Evolutionary conservation across 2,329 filamentous ascomycete genomes (phyloP).

Genomic region (Colletotrichum melonis): DNA sequence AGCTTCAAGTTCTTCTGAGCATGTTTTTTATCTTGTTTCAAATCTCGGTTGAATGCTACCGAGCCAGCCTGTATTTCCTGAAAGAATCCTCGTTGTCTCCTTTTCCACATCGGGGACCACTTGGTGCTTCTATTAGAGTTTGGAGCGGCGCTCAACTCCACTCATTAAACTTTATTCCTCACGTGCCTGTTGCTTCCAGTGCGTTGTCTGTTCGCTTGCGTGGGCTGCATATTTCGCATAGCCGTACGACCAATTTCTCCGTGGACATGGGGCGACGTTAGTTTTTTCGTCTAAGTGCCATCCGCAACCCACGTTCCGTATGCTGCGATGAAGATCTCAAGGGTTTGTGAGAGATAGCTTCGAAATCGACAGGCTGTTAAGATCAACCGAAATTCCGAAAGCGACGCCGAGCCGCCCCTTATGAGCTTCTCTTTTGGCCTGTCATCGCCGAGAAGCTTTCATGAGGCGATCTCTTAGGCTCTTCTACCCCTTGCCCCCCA

Average conservation of each 20-base stretch:
- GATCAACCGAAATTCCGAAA: background rate
- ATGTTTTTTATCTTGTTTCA: conserved; percentile 6
- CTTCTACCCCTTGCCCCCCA: background rate
- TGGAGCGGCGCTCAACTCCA: background rate
- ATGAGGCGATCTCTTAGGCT: background rate
- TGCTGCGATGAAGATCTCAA: background rate
- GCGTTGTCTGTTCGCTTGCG: background rate
- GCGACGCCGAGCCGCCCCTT: background rate
- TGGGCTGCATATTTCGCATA: background rate
- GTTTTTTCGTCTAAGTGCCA: too few relatives aligned
- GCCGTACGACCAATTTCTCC: background rate
- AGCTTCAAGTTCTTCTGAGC: background rate
- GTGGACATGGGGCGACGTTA: background rate
- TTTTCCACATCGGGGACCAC: background rate
- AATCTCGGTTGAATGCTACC: conserved; percentile 10
- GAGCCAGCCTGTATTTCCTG: background rate
- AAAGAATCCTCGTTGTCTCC: background rate
- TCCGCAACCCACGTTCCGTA: background rate
- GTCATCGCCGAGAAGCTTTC: background rate
- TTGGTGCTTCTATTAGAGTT: background rate
- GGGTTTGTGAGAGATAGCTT: background rate
- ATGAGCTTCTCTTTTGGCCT: background rate
- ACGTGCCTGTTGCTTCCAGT: background rate
- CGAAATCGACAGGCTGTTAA: background rate
- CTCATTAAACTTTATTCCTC: conserved; percentile 24